These are phyloP conservation scores for Thalassiosira exigua DNA, from an alignment of 352 stramenopile species.

Conservation along the genomic window DNA sequence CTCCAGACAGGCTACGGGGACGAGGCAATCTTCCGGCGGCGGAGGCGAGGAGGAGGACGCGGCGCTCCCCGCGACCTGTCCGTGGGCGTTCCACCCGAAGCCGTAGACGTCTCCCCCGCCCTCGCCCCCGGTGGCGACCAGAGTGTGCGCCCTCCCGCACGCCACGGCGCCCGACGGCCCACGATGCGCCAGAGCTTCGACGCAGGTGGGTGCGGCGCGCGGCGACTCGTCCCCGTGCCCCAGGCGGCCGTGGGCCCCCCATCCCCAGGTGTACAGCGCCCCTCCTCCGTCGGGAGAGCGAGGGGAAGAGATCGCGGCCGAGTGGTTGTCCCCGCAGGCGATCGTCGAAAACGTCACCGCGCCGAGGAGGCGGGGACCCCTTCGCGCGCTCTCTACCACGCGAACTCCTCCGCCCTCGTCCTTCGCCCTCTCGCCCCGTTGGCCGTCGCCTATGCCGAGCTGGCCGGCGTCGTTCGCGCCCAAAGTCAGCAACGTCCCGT, in stretches of 20 bases:
- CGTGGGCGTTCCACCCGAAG: constrained; percentile 82
- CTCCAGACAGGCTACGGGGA: constrained; percentile 35
- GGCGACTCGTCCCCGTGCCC: constrained; percentile 91
- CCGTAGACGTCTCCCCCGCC: constrained; percentile 80
- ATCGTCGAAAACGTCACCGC: constrained; percentile 35
- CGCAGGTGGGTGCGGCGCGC: constrained; percentile 91
- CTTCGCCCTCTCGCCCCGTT: background rate
- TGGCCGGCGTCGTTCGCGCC: constrained; percentile 44
- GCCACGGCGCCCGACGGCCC: constrained; percentile 54
- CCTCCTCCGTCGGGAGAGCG: too few species aligned
- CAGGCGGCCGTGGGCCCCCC: constrained; percentile 94
- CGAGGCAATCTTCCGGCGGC: background rate
- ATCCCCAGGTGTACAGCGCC: constrained; percentile 88
- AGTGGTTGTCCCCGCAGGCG: constrained; percentile 88
- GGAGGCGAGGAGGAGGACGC: too few species aligned
- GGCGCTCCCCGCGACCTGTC: constrained; percentile 87
- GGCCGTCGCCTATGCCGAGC: constrained; percentile 21
- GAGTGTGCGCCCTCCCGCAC: constrained; percentile 93
- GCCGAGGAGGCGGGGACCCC: background rate
- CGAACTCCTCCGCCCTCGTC: background rate
- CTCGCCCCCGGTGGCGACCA: constrained; percentile 73
- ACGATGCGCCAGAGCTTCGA: constrained; percentile 87
- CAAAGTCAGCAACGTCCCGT: constrained; percentile 32
- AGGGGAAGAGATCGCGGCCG: constrained; percentile 90
- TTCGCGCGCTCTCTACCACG: constrained; percentile 9